phyloP scores from a whole-genome alignment of 331 rosid species.

The Quercus phellos region DNA sequence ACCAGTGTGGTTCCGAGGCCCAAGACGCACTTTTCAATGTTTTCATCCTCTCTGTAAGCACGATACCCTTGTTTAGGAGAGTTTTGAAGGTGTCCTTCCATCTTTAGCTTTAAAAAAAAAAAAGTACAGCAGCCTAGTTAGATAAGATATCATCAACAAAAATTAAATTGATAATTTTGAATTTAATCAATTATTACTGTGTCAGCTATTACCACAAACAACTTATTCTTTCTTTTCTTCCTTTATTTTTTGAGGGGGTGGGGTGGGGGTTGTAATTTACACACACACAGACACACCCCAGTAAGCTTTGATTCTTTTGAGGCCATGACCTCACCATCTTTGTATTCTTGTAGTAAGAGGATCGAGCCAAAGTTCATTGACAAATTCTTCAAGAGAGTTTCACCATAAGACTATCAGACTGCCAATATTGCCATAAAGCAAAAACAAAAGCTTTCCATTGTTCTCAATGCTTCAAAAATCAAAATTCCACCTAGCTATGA shows the following conservation, averaged over 20 bases:
- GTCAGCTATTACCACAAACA: background rate
- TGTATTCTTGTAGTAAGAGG: no score
- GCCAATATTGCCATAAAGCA: background rate
- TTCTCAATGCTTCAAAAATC: background rate
- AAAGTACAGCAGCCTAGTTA: no score
- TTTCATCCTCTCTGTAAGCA: constrained; percentile 27
- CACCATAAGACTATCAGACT: background rate
- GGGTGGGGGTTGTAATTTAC: no score
- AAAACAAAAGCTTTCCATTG: background rate
- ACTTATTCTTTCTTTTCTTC: no score
- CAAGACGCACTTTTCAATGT: constrained; percentile 25
- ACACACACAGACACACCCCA: background rate
- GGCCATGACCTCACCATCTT: no score
- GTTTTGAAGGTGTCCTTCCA: constrained; percentile 34
- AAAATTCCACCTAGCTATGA: background rate
- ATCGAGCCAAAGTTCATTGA: no score
- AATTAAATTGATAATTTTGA: background rate
- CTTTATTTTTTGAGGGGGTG: no score
- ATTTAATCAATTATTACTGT: background rate
- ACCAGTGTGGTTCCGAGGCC: constrained; percentile 73
- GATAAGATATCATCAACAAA: no score
- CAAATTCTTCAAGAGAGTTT: background rate
- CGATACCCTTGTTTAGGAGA: constrained; percentile 29
- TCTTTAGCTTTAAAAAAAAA: constrained; percentile 2
- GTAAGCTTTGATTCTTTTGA: no score